These are phyloP conservation scores for Arachnomyces sp. DNA, from an alignment of 2,329 filamentous ascomycete species.

Conservation along the genomic window DNA sequence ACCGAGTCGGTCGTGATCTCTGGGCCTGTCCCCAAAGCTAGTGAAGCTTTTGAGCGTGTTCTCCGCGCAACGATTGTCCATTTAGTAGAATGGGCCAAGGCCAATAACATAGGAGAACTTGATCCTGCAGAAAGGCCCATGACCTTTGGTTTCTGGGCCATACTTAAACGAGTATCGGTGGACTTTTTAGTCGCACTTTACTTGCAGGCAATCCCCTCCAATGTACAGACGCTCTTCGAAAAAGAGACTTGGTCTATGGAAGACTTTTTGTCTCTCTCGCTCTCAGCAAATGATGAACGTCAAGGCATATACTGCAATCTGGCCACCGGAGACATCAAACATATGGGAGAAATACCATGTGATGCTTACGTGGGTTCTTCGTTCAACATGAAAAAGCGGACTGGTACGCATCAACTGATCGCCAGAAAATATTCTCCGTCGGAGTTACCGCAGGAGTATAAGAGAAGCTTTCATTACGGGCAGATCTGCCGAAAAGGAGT, in stretches of 20 bases:
- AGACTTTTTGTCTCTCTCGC: neutral
- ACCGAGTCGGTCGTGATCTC: too few species aligned
- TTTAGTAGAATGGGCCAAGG: too few species aligned
- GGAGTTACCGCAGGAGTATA: neutral
- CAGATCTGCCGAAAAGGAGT: neutral
- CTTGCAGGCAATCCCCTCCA: neutral
- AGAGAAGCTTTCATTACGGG: neutral
- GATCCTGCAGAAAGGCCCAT: neutral
- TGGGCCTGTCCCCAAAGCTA: too few species aligned
- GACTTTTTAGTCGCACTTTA: neutral
- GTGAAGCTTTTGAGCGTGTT: too few species aligned
- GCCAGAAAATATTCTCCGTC: neutral
- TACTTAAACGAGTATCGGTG: neutral
- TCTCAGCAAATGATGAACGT: neutral
- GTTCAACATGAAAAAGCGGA: neutral
- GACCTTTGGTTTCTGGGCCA: neutral
- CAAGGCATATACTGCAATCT: conserved; percentile 1
- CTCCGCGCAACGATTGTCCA: too few species aligned
- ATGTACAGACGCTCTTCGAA: conserved; percentile 1
- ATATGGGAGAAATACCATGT: too few species aligned
- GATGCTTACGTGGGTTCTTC: neutral
- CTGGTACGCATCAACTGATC: neutral
- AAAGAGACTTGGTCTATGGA: neutral
- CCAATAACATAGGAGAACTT: too few species aligned
- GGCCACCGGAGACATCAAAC: neutral